Conservation (phyloP, 768 basidiomycete species). For the Erythrobasidium yunnanense region DNA sequence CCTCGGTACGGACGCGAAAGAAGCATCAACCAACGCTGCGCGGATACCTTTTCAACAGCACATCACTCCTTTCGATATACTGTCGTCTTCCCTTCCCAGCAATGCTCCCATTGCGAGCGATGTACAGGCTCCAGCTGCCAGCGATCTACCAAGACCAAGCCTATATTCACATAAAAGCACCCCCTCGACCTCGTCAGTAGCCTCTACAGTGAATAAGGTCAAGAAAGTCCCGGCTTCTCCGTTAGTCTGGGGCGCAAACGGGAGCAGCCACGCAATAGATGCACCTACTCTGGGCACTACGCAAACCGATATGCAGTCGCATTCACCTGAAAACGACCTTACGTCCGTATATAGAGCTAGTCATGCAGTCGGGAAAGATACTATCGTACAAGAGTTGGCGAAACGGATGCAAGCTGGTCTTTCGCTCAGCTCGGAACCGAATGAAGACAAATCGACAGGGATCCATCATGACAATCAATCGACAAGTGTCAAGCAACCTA, state of each 20-base stretch:
- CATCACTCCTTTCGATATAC: constrained; percentile 2
- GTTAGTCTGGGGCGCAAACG: constrained; percentile 12
- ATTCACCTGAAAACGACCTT: too few relatives aligned
- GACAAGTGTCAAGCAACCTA: too few relatives aligned
- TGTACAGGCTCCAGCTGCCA: neutral
- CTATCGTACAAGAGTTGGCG: constrained; percentile 5
- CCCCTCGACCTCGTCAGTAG: too few relatives aligned
- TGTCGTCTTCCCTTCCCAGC: neutral
- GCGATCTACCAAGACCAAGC: neutral
- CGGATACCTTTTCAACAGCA: constrained; percentile 8
- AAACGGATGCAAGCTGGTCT: neutral
- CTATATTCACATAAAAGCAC: neutral
- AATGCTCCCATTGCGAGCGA: too few relatives aligned
- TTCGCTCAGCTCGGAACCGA: neutral
- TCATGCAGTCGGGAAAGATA: neutral
- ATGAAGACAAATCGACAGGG: neutral
- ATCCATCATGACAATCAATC: too few relatives aligned
- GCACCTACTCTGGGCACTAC: neutral
- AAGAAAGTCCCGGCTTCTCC: constrained; percentile 8
- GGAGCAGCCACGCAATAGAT: neutral
- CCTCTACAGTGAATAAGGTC: too few relatives aligned
- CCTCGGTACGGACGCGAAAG: neutral
- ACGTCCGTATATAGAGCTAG: neutral
- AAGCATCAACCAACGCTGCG: neutral
- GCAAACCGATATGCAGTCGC: neutral